Percentiles rank a stretch among this genome's conserved stretches.
Conservation (phyloP, 306 rosid genomes). For the Corylus avellana region DNA sequence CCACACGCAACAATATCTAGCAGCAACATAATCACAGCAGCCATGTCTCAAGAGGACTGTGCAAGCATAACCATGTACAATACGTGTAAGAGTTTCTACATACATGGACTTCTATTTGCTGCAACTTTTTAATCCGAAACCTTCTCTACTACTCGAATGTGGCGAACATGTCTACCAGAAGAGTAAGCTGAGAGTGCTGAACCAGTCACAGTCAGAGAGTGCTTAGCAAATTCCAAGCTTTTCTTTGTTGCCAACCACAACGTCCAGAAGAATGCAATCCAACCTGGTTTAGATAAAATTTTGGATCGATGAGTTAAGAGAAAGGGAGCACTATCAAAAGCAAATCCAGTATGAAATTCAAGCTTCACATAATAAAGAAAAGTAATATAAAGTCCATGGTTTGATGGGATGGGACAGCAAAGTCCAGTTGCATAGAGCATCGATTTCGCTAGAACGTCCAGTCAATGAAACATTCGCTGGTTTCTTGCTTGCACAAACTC, state of each 20-base stretch:
- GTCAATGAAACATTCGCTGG: not conserved
- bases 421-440: not conserved
- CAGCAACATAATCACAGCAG: not conserved
- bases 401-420: not conserved
- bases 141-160: not conserved
- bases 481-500: not conserved
- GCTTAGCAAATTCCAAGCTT: conserved; percentile 59
- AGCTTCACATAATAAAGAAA: not conserved
- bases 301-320: not conserved
- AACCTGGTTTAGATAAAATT: conserved; percentile 45
- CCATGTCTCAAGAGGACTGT: not conserved
- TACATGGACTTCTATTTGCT: not conserved
- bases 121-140: conserved; percentile 18
- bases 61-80: not conserved
- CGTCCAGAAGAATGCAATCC: conserved; percentile 69
- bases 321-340: not conserved
- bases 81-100: not conserved
- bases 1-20: not conserved
- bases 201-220: conserved; percentile 45
- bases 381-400: not conserved
- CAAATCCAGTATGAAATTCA: not conserved
- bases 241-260: conserved; percentile 60
- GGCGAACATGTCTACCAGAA: conserved; percentile 46
- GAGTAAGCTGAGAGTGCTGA: conserved; percentile 64
- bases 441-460: not conserved